These are phyloP conservation scores for Incumbomyces lentus DNA, from an alignment of 2,329 filamentous ascomycete genomes.

Conservation along the genomic window DNA sequence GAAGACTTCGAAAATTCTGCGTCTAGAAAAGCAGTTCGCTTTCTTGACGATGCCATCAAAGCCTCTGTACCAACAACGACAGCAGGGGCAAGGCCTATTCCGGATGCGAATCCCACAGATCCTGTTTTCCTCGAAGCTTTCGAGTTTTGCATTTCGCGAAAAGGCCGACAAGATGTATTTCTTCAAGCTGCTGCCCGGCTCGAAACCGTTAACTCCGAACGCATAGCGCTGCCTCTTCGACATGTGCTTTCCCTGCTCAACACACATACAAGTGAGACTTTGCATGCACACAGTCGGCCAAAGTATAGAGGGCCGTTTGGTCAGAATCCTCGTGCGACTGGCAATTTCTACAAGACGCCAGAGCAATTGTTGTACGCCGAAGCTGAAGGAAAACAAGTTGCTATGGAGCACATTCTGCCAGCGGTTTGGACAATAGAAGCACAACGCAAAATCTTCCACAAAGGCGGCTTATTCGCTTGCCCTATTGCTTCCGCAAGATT, in stretches of 20 bases:
- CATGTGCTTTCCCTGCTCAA: constrained; percentile 68
- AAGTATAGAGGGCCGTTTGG: constrained; percentile 60
- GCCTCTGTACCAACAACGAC: constrained; percentile 5
- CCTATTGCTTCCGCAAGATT: constrained; percentile 32
- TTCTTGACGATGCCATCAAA: constrained; percentile 42
- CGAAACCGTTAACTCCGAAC: constrained; percentile 75
- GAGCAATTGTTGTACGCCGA: constrained; percentile 30
- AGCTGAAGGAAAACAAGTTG: constrained; percentile 68
- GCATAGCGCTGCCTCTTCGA: constrained; percentile 59
- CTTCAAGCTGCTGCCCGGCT: constrained; percentile 76
- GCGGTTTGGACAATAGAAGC: constrained; percentile 55
- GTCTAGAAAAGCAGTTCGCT: constrained; percentile 66
- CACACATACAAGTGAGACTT: background rate
- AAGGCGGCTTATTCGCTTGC: constrained; percentile 49
- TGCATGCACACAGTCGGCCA: constrained; percentile 67
- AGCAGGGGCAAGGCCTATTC: constrained; percentile 8
- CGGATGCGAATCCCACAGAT: constrained; percentile 33
- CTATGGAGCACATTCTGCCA: constrained; percentile 57
- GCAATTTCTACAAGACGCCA: constrained; percentile 32
- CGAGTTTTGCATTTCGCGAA: constrained; percentile 58
- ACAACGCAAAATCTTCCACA: constrained; percentile 46
- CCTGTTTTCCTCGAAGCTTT: constrained; percentile 85
- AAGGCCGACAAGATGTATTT: constrained; percentile 63
- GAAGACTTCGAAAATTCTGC: constrained; percentile 26
- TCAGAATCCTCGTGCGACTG: constrained; percentile 58